Base-by-base conservation (phyloP, 768 basidiomycete genomes). In the Xerocomus spinulosus region DNA sequence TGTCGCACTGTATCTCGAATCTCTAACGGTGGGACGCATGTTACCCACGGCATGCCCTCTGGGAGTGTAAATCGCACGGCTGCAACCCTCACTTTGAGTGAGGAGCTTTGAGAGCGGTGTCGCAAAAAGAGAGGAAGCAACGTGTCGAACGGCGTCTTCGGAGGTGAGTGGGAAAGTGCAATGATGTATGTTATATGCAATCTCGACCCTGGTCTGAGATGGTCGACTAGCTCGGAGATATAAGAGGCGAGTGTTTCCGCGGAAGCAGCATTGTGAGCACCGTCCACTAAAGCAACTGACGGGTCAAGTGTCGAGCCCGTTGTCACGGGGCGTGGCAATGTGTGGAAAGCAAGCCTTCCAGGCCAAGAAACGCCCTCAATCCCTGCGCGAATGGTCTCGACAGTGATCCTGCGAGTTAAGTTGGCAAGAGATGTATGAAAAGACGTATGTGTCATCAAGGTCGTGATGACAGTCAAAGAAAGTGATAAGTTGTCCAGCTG, bases 31-130 rank as follows among this genome's bases (percentile, higher is more conserved):
- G 78, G 62, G 0, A 85, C 83, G 4, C 83, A 70, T 30, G 72
- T 77, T 21, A 98, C 83, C 96, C 96, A 99, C 0, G 94, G 91
- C 96, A 99, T 98, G 3, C 85, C 89, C 3, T 84, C 87, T 0
- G 92, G 88, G 4, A 79, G 81, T 2, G 82, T 75, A 63, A 94
- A 95, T 14, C 65, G 64, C 18, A 85, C 59, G 1, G 81, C 69
- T 3, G 83, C 84, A 17, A 85, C 71, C 20, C 63, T 68, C 14
- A 73, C 58, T 20, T 68, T 68, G n/a, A 75, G 58, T 53, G 25
- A 57, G 34, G 51, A 37, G 14, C 46, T 20, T 28, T 53, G 29
- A 21, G 62, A 58, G 32, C 75, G 58, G 12, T 60, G 67, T 3
- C 70, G 63, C 2, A 74, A 67, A 8, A 95, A 64, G 10, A 97